Base-by-base conservation (phyloP, 495 filamentous ascomycete genomes). In the Wilcoxina mikolae region DNA sequence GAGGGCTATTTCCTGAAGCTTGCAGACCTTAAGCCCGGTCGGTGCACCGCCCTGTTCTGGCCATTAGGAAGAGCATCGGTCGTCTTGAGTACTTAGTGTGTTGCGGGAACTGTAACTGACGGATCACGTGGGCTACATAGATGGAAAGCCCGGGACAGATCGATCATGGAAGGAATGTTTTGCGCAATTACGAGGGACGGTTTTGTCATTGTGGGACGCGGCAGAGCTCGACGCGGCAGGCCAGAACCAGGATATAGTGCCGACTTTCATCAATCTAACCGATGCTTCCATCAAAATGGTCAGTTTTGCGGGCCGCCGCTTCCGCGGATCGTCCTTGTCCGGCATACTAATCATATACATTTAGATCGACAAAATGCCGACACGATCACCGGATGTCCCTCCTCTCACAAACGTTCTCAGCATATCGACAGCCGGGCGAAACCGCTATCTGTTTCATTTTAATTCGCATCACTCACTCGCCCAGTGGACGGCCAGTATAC, bases 261-360 rank as follows among this genome's bases (percentile, higher is more conserved):
- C 91, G 20, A 95, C 86, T 45, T 99, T 94, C 68, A 83, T 99
- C 64, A 99, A 99, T 68, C 73, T 99, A 57, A 88, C 91, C 2
- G 91, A 99, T 76, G 89, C 89, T 11, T 94, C 90, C 0, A 84
- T 99, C 62, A 94, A 90, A 65, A 94, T 95, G 90, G 91, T 95
- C 73, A 48, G 71, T 55, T 49, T 17, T 7, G 31, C 15, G 31
- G 7, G n/a, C n/a, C n/a, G n/a, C n/a, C n/a, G n/a, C n/a, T n/a
- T n/a, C n/a, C n/a, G n/a, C n/a, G n/a, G n/a, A n/a, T n/a, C n/a
- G n/a, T n/a, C n/a, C n/a, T n/a, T n/a, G n/a, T n/a, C n/a, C n/a
- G n/a, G n/a, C n/a, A n/a, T n/a, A n/a, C n/a, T n/a, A n/a, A n/a
- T n/a, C n/a, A n/a, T n/a, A n/a, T n/a, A n/a, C n/a, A 39, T 15